Evolutionary conservation across 1,139 yeast species (phyloP).

Genomic region (Hanseniaspora gamundiae): DNA sequence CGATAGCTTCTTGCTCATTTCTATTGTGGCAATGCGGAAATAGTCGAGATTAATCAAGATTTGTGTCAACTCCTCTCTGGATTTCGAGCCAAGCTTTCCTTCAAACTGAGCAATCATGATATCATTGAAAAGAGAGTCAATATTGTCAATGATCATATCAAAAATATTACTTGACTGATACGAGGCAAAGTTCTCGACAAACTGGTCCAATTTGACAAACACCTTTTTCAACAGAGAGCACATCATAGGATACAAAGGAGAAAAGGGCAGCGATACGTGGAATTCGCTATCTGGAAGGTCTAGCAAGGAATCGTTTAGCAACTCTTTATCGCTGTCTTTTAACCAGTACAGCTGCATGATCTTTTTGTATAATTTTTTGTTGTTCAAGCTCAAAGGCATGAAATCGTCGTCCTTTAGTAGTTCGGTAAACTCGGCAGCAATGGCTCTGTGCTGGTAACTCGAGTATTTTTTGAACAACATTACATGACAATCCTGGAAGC

Average conservation of each 20-base stretch:
- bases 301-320: conserved; percentile 11
- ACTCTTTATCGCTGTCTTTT: conserved; percentile 31
- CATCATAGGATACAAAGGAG: conserved; percentile 76
- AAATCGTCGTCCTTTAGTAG: conserved; percentile 72
- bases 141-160: conserved; percentile 21
- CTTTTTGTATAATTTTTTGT: conserved; percentile 46
- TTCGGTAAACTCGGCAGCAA: conserved; percentile 48
- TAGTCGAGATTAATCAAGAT: conserved; percentile 80
- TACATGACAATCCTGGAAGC: conserved; percentile 34
- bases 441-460: conserved; percentile 18
- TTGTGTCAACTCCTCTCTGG: conserved; percentile 86
- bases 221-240: conserved; percentile 65
- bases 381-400: conserved; percentile 70
- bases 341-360: conserved; percentile 63
- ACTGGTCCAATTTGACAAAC: conserved; percentile 48
- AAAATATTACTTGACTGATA: conserved; percentile 34
- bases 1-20: conserved; percentile 25
- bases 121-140: conserved; percentile 55
- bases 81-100: conserved; percentile 54
- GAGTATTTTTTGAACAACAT: conserved; percentile 50
- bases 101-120: conserved; percentile 59
- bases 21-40: conserved; percentile 46
- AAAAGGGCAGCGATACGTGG: conserved; percentile 78
- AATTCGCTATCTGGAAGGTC: conserved; percentile 26
- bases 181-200: conserved; percentile 44